Base-by-base conservation (phyloP, 2,329 filamentous ascomycete species). In the Hypoxylon sp. region DNA sequence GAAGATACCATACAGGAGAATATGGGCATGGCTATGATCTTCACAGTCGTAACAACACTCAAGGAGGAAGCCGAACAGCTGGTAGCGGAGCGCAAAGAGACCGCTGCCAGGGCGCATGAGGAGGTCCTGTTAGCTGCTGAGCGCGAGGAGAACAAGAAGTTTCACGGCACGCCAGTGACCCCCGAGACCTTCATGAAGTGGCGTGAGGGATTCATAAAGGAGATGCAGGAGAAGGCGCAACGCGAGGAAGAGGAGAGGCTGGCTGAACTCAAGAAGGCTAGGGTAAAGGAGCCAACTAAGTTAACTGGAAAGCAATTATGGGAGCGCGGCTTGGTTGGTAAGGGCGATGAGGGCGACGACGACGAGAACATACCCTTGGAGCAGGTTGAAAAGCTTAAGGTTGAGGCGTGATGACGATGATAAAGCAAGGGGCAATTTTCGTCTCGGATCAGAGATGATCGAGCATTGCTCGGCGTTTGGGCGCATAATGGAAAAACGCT, bases 21-120 rank as follows among this genome's bases (percentile, higher is more conserved):
- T 71, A 80, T 98, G 62, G 95, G 95, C 66, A 98, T 98, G 90
- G 92, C 93, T 57, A 99, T 99, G 95, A 82, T 99, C 1, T 99
- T 98, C 79, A 93, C 94, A 0, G 82, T 99, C 22, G 91, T 96
- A 56, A 92, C 91, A 13, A 88, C 91, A 0, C 81, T 99, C 63
- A 98, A 97, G 76, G 95, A 99, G 62, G 85, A 87, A 53, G 94
- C 94, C n/a, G 95, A 99, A 81, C 85, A 89, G 70, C 85, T 99
- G 61, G 88, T 98, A 69, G 79, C 84, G 15, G 88, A 93, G 66
- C 89, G 95, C 47, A 87, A 89, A 73, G 87, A 87, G 60, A 90
- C 83, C 7, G 85, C 83, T 1, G 85, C 84, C 6, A 85, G 87
- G 72, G 83, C 73, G 44, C 80, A 81, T 2, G 87, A 90, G 68